Percentiles rank a stretch among this genome's conserved stretches.
phyloP scores from a whole-genome alignment of 2,329 filamentous ascomycete genomes.

The Pezicula carpinea region DNA sequence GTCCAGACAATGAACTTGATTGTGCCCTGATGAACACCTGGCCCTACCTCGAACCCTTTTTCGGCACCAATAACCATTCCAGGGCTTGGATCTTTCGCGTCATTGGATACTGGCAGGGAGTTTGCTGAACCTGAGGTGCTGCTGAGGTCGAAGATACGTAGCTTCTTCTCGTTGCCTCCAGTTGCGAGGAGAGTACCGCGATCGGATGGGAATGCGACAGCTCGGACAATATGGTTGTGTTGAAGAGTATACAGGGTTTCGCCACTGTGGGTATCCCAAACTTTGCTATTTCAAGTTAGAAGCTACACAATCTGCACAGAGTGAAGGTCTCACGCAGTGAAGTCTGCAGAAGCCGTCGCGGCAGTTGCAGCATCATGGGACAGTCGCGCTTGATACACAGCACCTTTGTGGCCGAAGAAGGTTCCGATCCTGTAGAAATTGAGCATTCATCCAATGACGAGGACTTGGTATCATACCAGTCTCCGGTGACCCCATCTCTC shows the following conservation, averaged over 20 bases:
- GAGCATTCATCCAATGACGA: constrained; percentile 9
- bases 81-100: constrained; percentile 29
- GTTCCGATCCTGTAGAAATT: constrained; percentile 70
- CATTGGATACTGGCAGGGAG: constrained; percentile 27
- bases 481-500: constrained; percentile 89
- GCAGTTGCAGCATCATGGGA: constrained; percentile 84
- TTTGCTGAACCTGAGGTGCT: constrained; percentile 36
- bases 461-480: constrained; percentile 57
- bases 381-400: constrained; percentile 92
- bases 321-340: constrained; percentile 67
- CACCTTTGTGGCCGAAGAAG: constrained; percentile 96
- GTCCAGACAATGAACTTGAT: constrained; percentile 99
- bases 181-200: constrained; percentile 83
- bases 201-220: constrained; percentile 83
- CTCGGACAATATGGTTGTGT: constrained; percentile 92
- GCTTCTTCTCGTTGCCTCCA: constrained; percentile 92
- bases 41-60: constrained; percentile 79
- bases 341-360: constrained; percentile 92
- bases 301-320: neutral
- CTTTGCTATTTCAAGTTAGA: constrained; percentile 50
- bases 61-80: constrained; percentile 50
- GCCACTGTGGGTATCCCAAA: constrained; percentile 96
- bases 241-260: constrained; percentile 82
- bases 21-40: constrained; percentile 74
- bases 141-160: constrained; percentile 86